Evolutionary conservation across 345 rosid genomes (phyloP).

Genomic region (Erucastrum elatum): DNA sequence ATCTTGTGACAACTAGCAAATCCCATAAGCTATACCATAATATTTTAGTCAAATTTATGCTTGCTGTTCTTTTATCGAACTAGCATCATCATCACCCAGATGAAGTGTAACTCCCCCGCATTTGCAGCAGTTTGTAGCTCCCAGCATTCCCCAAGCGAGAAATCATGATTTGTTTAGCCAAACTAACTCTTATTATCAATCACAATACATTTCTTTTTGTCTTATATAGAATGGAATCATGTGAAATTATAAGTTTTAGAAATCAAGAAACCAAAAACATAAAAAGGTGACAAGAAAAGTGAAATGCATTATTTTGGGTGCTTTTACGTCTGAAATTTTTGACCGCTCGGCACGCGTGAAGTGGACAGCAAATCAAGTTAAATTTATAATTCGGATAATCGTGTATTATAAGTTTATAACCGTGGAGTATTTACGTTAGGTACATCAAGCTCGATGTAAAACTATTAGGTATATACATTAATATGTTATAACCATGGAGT

Average conservation of each 20-base stretch:
- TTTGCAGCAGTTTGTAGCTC: not conserved
- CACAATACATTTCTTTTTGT: conserved; percentile 1
- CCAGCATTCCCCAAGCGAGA: not conserved
- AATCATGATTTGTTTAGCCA: not conserved
- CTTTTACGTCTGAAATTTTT: conserved; percentile 50
- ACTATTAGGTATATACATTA: not conserved
- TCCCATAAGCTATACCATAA: not conserved
- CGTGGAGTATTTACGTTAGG: not conserved
- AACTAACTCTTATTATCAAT: not conserved
- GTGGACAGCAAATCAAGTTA: conserved; percentile 56
- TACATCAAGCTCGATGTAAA: not conserved
- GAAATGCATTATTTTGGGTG: conserved; percentile 11
- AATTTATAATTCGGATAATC: not conserved
- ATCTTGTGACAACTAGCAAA: conserved; percentile 7
- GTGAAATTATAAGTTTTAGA: not conserved
- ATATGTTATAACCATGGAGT: not conserved
- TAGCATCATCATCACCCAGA: not conserved
- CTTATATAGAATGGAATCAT: conserved; percentile 1
- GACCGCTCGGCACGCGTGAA: conserved; percentile 67
- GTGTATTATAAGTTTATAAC: not conserved
- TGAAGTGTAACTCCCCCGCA: not conserved
- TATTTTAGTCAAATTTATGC: not conserved
- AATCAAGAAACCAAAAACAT: not conserved
- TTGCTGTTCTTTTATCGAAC: not conserved
- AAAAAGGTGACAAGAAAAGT: not conserved